A percentile compares a stretch with the other conserved stretches of the same genome.
phyloP scores from a whole-genome alignment of 2,329 filamentous ascomycete genomes.

The Thielaviopsis euricoi region DNA sequence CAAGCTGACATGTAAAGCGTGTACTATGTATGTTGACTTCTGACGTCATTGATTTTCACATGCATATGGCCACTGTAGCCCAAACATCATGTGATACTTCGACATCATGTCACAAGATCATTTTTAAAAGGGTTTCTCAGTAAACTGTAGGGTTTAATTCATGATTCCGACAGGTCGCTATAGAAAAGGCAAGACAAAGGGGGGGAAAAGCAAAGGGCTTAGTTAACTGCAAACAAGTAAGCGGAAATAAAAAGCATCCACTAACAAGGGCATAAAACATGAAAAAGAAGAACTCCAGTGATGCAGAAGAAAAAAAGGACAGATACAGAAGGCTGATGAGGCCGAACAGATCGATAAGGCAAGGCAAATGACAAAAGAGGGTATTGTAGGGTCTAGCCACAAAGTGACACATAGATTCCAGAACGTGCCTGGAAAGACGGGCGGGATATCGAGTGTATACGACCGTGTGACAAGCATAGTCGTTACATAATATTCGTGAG shows the following conservation, averaged over 20 bases:
- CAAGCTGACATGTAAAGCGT: not conserved
- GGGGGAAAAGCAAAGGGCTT: not conserved
- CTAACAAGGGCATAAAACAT: not conserved
- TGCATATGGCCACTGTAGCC: not conserved
- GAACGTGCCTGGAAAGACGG: too few species aligned
- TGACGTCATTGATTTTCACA: not conserved
- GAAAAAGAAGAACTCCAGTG: conserved; percentile 1
- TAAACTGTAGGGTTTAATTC: not conserved
- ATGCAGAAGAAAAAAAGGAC: not conserved
- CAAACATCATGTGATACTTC: not conserved
- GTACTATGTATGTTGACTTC: not conserved
- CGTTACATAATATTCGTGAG: too few species aligned
- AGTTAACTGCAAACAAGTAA: not conserved
- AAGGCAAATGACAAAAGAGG: not conserved
- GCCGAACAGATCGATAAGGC: not conserved
- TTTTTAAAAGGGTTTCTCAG: not conserved
- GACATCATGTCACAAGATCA: not conserved
- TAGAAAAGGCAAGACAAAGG: not conserved
- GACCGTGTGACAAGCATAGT: too few species aligned
- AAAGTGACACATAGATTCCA: too few species aligned
- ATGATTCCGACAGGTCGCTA: not conserved
- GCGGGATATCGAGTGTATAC: too few species aligned
- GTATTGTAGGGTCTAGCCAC: not conserved
- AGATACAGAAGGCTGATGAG: not conserved
- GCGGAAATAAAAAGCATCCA: not conserved